Evolutionary conservation across 768 basidiomycete species (phyloP), one percentile per base, ranked within the genome.

Genomic region (Naematelia aurantialba): DNA sequence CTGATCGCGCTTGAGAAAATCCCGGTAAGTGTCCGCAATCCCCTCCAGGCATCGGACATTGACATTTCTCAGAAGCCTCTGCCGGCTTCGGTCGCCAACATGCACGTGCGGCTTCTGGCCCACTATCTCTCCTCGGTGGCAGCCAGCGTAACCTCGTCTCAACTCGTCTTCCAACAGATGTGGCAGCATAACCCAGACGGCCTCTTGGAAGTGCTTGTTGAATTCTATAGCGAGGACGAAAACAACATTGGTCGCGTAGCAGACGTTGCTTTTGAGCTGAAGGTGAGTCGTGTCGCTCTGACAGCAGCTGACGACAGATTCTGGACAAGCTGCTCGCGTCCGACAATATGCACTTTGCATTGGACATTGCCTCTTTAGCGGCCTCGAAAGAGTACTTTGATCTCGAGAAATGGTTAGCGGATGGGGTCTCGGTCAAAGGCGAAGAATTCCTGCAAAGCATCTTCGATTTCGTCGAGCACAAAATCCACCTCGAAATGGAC

Each of bases 111-210:
- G 65, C 81, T 97, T 13, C 81, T 98, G 51, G 82, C 85, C 34
- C 89, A 91, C 85, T 97, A 97, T 80, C 81, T 97, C 44, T 58
- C 56, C 14, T 42, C 58, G 17, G 49, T 68, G 25, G 26, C 66
- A 1, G 87, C 86, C 19, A 89, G 91, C 14, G 89, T 93, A 70
- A 91, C 92, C 5, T 92, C 92, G 67, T 91, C 96, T 69, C 91
- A 96, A 66, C 84, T 99, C 10, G 92, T 97, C 57, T 97, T 98
- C 80, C 91, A 94, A 85, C 84, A 91, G 49, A 85, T 99, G 56
- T 93, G 90, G 88, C 89, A 93, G 70, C 87, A 89, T 45, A 85
- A 91, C 69, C 89, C 89, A 0, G 80, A 85, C 0, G 89, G 92
- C 75, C 83, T 98, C 52, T 87, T 91, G 3, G 83, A 86, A 56